Conservation (phyloP, 2,329 filamentous ascomycete genomes). For the Colletotrichum cuscutae region DNA sequence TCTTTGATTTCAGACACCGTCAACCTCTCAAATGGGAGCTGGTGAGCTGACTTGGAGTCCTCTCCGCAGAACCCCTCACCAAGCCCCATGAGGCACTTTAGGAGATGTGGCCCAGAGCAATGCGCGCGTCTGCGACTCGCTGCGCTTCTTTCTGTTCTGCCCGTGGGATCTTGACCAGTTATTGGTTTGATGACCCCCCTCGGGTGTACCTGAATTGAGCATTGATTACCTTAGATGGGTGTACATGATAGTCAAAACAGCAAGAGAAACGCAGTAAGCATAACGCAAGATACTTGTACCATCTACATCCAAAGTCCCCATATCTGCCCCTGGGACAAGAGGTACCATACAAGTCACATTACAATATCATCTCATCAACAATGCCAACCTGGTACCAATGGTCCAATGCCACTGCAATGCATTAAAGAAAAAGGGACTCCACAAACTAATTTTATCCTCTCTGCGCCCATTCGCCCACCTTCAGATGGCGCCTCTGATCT, state of each 20-base stretch:
- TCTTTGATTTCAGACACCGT: neutral
- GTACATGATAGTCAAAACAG: neutral
- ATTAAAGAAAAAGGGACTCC: slow-evolving; percentile 11
- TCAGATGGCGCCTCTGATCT: slow-evolving; percentile 22
- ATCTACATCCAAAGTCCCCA: neutral
- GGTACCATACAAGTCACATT: no score
- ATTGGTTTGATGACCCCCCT: neutral
- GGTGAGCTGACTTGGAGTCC: slow-evolving; percentile 2
- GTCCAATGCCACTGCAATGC: slow-evolving; percentile 4
- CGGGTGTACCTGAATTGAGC: neutral
- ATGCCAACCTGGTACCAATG: slow-evolving; percentile 1
- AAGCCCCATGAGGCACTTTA: neutral
- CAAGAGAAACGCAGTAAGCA: neutral
- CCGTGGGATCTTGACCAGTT: neutral
- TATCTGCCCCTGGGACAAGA: neutral
- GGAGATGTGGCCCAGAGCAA: slow-evolving; percentile 7
- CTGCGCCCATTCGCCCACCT: slow-evolving; percentile 9
- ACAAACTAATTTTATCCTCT: slow-evolving; percentile 16
- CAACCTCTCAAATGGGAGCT: slow-evolving; percentile 15
- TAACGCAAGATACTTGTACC: neutral
- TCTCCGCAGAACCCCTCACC: neutral
- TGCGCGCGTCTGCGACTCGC: neutral
- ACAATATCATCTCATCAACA: slow-evolving; percentile 12
- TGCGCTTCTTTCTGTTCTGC: neutral
- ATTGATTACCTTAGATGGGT: neutral